Evolutionary conservation across 768 basidiomycete species (phyloP).

Genomic region (Tephrocybe rancida): DNA sequence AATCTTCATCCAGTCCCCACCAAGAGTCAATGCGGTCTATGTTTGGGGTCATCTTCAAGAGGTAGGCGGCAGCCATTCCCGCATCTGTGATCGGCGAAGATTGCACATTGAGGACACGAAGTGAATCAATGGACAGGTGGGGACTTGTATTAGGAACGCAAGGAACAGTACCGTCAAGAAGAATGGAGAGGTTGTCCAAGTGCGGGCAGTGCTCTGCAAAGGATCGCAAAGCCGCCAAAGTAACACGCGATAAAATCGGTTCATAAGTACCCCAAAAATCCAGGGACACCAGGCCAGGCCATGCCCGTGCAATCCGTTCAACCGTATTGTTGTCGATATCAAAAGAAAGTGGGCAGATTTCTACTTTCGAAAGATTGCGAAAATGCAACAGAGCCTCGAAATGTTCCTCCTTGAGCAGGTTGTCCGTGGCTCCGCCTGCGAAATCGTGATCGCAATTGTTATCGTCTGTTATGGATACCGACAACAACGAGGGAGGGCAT

Average conservation of each 20-base stretch:
- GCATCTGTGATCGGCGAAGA: background rate
- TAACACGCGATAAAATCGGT: background rate
- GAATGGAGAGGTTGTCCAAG: background rate
- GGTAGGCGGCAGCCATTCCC: background rate
- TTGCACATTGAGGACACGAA: background rate
- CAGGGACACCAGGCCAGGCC: background rate
- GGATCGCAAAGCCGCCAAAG: background rate
- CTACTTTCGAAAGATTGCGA: background rate
- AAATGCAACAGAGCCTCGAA: background rate
- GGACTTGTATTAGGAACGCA: background rate
- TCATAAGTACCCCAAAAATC: background rate
- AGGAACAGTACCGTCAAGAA: background rate
- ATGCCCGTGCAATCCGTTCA: background rate
- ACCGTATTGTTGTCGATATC: background rate
- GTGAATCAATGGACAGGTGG: background rate
- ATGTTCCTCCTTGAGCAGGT: background rate
- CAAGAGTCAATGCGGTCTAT: background rate
- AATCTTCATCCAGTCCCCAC: too few relatives aligned
- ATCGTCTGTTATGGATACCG: background rate
- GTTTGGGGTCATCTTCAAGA: background rate
- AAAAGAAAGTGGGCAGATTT: background rate
- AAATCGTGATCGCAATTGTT: background rate
- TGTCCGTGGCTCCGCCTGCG: background rate
- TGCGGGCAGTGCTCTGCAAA: background rate
- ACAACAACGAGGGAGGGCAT: background rate